Evolutionary conservation across 2,329 filamentous ascomycete species (phyloP).

Genomic region (Diaporthe citrichinensis): DNA sequence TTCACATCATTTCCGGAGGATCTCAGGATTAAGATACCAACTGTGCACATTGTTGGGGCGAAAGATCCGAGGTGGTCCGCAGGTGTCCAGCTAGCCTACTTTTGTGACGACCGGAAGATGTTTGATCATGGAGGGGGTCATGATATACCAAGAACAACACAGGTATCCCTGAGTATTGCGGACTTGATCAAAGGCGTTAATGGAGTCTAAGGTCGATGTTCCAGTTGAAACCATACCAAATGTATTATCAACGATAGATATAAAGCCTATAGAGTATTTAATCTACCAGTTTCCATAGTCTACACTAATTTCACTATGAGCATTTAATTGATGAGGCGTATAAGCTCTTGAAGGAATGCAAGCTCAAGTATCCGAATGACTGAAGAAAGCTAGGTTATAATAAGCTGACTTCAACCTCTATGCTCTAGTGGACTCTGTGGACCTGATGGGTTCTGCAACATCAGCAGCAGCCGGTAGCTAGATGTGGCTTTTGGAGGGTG

Average conservation of each 20-base stretch:
- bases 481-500: neutral
- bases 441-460: no score
- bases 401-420: neutral
- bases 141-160: constrained; percentile 54
- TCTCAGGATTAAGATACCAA: constrained; percentile 52
- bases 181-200: constrained; percentile 45
- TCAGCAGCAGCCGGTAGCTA: neutral
- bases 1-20: constrained; percentile 51
- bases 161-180: constrained; percentile 51
- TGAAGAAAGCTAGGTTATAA: no score
- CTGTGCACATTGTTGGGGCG: constrained; percentile 53
- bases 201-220: neutral
- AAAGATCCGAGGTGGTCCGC: constrained; percentile 55
- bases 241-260: neutral
- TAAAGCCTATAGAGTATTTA: neutral
- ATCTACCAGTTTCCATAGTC: neutral
- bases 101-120: constrained; percentile 50
- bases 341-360: no score
- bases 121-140: constrained; percentile 56
- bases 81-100: constrained; percentile 53
- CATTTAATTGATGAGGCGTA: no score
- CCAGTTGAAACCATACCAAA: neutral
- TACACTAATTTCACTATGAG: neutral
- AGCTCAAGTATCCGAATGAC: no score
- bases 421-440: neutral